Conservation (phyloP, 805 yeast genomes). For the Saccharomycopsis sp. region DNA sequence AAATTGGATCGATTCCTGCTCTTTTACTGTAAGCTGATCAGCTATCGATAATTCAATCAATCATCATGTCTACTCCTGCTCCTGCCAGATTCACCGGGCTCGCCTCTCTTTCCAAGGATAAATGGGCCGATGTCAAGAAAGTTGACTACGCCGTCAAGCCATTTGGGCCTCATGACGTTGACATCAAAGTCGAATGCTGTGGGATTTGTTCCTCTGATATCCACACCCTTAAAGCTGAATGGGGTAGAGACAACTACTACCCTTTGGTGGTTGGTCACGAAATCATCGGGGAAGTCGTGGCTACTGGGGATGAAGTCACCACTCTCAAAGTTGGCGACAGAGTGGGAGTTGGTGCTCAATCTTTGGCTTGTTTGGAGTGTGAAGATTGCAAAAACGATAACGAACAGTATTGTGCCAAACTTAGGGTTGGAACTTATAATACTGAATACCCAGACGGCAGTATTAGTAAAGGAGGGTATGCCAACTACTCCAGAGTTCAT, state of each 20-base stretch:
- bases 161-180: slow-evolving; percentile 37
- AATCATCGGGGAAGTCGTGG: slow-evolving; percentile 47
- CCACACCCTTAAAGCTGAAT: slow-evolving; percentile 39
- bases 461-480: slow-evolving; percentile 45
- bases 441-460: slow-evolving; percentile 34
- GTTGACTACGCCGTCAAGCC: slow-evolving; percentile 27
- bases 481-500: slow-evolving; percentile 34
- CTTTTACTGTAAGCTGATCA: no score
- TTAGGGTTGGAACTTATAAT: slow-evolving; percentile 44
- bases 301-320: slow-evolving; percentile 46
- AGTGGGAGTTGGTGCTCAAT: slow-evolving; percentile 73
- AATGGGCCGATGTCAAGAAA: slow-evolving; percentile 27
- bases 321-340: slow-evolving; percentile 53
- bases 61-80: no score
- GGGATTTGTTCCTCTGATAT: slow-evolving; percentile 60
- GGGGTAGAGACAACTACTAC: slow-evolving; percentile 25
- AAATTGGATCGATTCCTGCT: no score
- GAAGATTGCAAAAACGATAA: slow-evolving; percentile 41
- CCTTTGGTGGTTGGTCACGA: slow-evolving; percentile 52
- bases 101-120: slow-evolving; percentile 27
- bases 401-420: slow-evolving; percentile 44
- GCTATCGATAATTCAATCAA: no score
- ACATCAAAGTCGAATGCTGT: slow-evolving; percentile 46
- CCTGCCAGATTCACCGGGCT: no score
- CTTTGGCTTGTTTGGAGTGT: slow-evolving; percentile 54